phyloP scores from a whole-genome alignment of 2,329 filamentous ascomycete genomes.

The Tolypocladium sp. region DNA sequence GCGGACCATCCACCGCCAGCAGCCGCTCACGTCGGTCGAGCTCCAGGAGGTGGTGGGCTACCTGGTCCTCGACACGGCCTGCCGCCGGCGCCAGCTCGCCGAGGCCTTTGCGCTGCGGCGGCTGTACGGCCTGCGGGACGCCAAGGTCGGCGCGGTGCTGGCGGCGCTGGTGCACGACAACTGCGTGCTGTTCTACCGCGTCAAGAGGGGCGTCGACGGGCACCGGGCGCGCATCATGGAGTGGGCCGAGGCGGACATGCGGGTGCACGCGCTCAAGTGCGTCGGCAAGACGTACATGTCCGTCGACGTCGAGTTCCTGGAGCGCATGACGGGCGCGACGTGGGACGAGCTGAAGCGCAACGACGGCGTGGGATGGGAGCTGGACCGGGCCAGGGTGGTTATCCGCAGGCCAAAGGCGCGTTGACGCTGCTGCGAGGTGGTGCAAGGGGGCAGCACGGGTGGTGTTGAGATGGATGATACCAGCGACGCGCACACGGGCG shows the following conservation, averaged over 20 bases:
- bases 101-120: slow-evolving; percentile 62
- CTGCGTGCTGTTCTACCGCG: slow-evolving; percentile 68
- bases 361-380: slow-evolving; percentile 77
- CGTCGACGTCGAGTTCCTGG: slow-evolving; percentile 60
- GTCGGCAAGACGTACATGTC: slow-evolving; percentile 73
- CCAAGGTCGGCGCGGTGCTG: slow-evolving; percentile 61
- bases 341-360: slow-evolving; percentile 63
- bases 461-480: background rate
- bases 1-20: slow-evolving; percentile 55
- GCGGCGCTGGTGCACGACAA: slow-evolving; percentile 69
- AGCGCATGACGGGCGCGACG: slow-evolving; percentile 54
- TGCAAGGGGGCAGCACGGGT: background rate
- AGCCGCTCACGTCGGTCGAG: slow-evolving; percentile 63
- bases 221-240: slow-evolving; percentile 73
- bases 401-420: slow-evolving; percentile 52
- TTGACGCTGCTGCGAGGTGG: slow-evolving; percentile 10
- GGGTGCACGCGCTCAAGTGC: slow-evolving; percentile 74
- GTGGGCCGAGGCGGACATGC: slow-evolving; percentile 67
- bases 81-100: slow-evolving; percentile 65
- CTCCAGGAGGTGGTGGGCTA: slow-evolving; percentile 73
- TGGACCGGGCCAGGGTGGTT: slow-evolving; percentile 63
- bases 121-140: slow-evolving; percentile 52
- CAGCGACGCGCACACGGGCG: background rate
- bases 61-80: slow-evolving; percentile 79
- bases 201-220: slow-evolving; percentile 66